Evolutionary conservation across 768 basidiomycete species (phyloP).

Genomic region (Leccinum incarnatum): DNA sequence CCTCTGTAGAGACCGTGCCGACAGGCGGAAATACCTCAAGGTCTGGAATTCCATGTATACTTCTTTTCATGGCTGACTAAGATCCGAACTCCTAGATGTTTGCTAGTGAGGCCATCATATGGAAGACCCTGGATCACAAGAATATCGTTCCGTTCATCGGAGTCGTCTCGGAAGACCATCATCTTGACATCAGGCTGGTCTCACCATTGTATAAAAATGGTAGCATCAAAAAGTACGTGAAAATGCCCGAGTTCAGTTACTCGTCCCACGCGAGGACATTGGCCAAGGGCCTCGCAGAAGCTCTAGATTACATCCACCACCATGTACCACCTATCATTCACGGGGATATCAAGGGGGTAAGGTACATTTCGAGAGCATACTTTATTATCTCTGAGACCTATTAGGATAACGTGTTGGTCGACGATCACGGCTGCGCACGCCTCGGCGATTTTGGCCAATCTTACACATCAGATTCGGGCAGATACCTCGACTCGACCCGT

Average conservation of each 20-base stretch:
- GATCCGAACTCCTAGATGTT: slow-evolving; percentile 14
- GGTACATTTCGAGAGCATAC: background rate
- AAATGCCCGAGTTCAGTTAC: background rate
- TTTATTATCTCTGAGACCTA: background rate
- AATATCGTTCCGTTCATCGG: slow-evolving; percentile 32
- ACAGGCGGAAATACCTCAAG: slow-evolving; percentile 10
- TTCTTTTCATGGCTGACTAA: slow-evolving; percentile 3
- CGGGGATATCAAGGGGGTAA: slow-evolving; percentile 40
- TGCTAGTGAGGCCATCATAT: slow-evolving; percentile 28
- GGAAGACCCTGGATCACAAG: slow-evolving; percentile 25
- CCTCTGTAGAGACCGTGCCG: background rate
- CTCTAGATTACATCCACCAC: slow-evolving; percentile 23
- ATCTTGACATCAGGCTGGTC: slow-evolving; percentile 19
- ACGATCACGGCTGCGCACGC: slow-evolving; percentile 11
- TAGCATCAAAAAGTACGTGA: slow-evolving; percentile 13
- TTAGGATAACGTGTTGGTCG: slow-evolving; percentile 27
- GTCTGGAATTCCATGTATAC: slow-evolving; percentile 2
- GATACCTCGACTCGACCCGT: slow-evolving; percentile 22
- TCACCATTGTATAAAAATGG: slow-evolving; percentile 23
- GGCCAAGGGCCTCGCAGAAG: slow-evolving; percentile 21
- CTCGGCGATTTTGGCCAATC: slow-evolving; percentile 31
- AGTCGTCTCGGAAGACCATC: slow-evolving; percentile 4
- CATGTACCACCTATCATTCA: slow-evolving; percentile 35
- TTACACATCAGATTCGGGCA: slow-evolving; percentile 19
- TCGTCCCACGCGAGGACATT: slow-evolving; percentile 4